Evolutionary conservation across 2,329 filamentous ascomycete species (phyloP).

Genomic region (Byssothecium circinans): DNA sequence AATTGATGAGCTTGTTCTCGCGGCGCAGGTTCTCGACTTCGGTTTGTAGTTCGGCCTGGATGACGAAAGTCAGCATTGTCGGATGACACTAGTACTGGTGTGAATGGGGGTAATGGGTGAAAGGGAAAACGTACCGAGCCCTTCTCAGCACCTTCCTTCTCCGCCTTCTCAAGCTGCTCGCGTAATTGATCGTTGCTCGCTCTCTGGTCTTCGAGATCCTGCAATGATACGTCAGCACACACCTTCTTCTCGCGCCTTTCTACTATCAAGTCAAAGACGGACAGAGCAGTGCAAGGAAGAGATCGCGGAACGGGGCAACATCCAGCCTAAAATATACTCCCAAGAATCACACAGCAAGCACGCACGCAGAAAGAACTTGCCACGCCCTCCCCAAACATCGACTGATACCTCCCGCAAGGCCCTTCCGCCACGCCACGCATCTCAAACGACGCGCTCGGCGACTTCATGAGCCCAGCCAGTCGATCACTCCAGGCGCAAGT

Average conservation of each 20-base stretch:
- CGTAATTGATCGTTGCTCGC: constrained; percentile 26
- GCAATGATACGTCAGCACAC: background rate
- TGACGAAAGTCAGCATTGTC: constrained; percentile 1
- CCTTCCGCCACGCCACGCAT: background rate
- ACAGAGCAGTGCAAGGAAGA: constrained; percentile 3
- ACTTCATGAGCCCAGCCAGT: constrained; percentile 25
- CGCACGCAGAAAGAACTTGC: constrained; percentile 33
- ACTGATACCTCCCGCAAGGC: background rate
- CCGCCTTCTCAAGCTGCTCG: constrained; percentile 36
- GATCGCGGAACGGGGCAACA: background rate
- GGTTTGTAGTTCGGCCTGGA: constrained; percentile 36
- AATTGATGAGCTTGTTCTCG: constrained; percentile 76
- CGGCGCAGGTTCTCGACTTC: constrained; percentile 70
- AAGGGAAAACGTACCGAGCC: constrained; percentile 34
- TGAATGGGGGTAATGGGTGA: background rate
- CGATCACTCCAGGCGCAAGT: constrained; percentile 27
- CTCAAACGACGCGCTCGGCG: constrained; percentile 18
- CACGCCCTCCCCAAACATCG: constrained; percentile 16
- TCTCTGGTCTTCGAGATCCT: constrained; percentile 39
- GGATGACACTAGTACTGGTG: background rate
- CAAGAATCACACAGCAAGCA: background rate
- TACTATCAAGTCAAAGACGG: background rate
- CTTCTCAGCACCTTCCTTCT: constrained; percentile 39
- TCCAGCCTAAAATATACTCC: background rate
- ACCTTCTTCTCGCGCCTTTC: too few relatives aligned